Evolutionary conservation across 768 basidiomycete genomes (phyloP).

Genomic region (Trametopsis cervina): DNA sequence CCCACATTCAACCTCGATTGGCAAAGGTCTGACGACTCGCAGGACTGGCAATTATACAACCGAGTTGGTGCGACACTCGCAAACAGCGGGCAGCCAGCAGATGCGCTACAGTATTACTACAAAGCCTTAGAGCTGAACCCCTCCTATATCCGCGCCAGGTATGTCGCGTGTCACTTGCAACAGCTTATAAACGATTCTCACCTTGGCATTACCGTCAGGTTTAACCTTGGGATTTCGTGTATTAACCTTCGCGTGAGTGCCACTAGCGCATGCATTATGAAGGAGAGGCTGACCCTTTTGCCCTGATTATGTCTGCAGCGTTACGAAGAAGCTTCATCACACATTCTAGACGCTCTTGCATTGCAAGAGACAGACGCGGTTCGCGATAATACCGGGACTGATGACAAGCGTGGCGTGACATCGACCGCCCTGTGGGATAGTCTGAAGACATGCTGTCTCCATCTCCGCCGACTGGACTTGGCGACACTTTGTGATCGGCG

Average conservation of each 20-base stretch:
- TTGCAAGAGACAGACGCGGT: constrained; percentile 83
- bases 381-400: constrained; percentile 34
- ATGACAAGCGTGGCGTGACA: constrained; percentile 62
- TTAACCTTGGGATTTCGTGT: constrained; percentile 90
- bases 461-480: constrained; percentile 74
- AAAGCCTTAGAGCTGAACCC: constrained; percentile 84
- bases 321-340: constrained; percentile 80
- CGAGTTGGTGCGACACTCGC: constrained; percentile 93
- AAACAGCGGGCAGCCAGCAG: constrained; percentile 71
- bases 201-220: constrained; percentile 37
- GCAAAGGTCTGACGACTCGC: neutral
- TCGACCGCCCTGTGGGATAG: constrained; percentile 84
- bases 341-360: constrained; percentile 83
- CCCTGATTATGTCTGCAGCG: constrained; percentile 48
- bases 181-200: neutral
- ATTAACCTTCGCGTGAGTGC: constrained; percentile 72
- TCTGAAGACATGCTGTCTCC: constrained; percentile 73
- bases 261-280: neutral
- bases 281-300: neutral
- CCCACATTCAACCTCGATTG: neutral
- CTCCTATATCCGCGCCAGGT: constrained; percentile 85
- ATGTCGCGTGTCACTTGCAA: constrained; percentile 13
- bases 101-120: constrained; percentile 85
- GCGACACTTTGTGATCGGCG: constrained; percentile 63
- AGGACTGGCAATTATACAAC: constrained; percentile 94